Conservation (phyloP, 768 basidiomycete genomes). For the Butyriboletus loyo region DNA sequence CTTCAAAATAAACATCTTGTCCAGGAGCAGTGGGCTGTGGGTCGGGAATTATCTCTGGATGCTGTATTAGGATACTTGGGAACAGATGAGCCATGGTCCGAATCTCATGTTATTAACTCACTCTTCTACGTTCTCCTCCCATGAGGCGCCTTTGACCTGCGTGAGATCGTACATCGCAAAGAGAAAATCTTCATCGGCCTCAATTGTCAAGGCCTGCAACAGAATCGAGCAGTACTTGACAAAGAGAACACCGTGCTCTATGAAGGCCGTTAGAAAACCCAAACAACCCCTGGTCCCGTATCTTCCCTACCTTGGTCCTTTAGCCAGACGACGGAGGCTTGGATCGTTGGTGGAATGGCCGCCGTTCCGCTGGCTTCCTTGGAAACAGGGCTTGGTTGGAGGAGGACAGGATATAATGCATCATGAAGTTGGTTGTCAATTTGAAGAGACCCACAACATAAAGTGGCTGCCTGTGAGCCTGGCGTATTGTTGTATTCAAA, state of each 20-base stretch:
- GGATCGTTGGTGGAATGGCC: slow-evolving; percentile 77
- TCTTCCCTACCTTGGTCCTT: slow-evolving; percentile 78
- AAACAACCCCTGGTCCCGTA: not conserved
- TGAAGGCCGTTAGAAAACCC: not conserved
- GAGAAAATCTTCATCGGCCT: slow-evolving; percentile 95
- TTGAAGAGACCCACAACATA: slow-evolving; percentile 85
- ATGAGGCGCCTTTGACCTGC: slow-evolving; percentile 87
- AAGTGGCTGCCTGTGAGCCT: slow-evolving; percentile 72
- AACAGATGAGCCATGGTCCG: slow-evolving; percentile 6
- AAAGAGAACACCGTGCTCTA: slow-evolving; percentile 98
- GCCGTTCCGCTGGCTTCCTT: slow-evolving; percentile 73
- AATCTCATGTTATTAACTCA: slow-evolving; percentile 35
- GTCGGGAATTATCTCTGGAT: slow-evolving; percentile 66
- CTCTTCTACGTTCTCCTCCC: slow-evolving; percentile 80
- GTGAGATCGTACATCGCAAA: slow-evolving; percentile 90
- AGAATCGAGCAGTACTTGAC: slow-evolving; percentile 96
- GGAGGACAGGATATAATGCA: slow-evolving; percentile 88
- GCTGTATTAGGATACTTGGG: slow-evolving; percentile 66
- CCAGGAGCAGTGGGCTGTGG: slow-evolving; percentile 65
- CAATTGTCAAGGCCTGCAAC: slow-evolving; percentile 90
- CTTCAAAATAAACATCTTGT: slow-evolving; percentile 90
- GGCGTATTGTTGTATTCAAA: slow-evolving; percentile 82
- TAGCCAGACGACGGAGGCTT: slow-evolving; percentile 82
- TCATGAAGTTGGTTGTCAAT: slow-evolving; percentile 98
- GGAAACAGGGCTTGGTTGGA: slow-evolving; percentile 89